Conservation (phyloP, 345 rosid genomes). For the Rhodomyrtus tomentosa region DNA sequence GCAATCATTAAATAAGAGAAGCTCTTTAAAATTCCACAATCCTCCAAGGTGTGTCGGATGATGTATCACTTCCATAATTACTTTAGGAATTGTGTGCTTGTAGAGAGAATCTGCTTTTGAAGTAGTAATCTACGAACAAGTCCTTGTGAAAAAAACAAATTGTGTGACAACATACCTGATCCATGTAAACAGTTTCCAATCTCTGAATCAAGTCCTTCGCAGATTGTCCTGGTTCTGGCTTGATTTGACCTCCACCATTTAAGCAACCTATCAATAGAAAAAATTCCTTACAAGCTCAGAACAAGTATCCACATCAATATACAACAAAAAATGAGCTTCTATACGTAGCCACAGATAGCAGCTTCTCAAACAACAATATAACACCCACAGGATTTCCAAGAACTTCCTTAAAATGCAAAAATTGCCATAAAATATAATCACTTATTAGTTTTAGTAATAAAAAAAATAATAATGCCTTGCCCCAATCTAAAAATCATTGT, state of each 20-base stretch:
- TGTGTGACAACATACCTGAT: conserved; percentile 41
- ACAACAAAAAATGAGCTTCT: background rate
- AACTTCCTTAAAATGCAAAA: background rate
- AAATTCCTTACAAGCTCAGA: background rate
- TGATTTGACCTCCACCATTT: conserved; percentile 94
- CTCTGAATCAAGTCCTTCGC: conserved; percentile 62
- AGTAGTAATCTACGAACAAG: background rate
- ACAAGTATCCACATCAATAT: background rate
- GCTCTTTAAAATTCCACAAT: no score
- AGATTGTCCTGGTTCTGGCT: conserved; percentile 75
- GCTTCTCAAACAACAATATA: background rate
- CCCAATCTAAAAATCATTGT: background rate
- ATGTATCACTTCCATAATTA: no score
- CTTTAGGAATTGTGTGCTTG: no score
- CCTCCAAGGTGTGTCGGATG: no score
- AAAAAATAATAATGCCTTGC: background rate
- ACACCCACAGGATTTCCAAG: background rate
- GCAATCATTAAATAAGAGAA: background rate
- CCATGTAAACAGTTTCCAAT: conserved; percentile 54
- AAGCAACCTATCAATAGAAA: conserved; percentile 52
- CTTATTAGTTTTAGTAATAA: background rate
- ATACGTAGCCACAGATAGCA: background rate
- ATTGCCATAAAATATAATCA: no score
- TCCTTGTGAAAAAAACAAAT: background rate
- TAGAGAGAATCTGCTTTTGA: background rate